These are phyloP conservation scores for Thelephora ganbajun DNA, from an alignment of 768 basidiomycete genomes.

Conservation along the genomic window DNA sequence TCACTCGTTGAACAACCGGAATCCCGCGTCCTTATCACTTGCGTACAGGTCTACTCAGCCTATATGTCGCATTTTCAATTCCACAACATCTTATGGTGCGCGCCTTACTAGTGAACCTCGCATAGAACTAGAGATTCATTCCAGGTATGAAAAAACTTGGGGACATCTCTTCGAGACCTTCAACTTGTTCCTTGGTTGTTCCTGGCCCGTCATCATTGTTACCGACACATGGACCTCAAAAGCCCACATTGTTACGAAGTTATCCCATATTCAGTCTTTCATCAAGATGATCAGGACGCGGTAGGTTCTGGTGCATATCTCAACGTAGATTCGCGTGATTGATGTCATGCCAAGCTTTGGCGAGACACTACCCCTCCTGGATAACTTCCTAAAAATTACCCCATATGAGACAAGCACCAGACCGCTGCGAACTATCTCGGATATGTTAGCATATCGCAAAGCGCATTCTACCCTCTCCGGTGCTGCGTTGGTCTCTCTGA, in stretches of 20 bases:
- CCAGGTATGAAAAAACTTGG: constrained; percentile 73
- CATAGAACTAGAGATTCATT: neutral
- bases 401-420: constrained; percentile 59
- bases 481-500: constrained; percentile 48
- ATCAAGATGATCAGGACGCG: constrained; percentile 79
- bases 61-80: constrained; percentile 72
- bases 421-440: constrained; percentile 57
- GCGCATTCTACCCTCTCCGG: constrained; percentile 60
- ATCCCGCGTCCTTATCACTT: neutral
- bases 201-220: constrained; percentile 71
- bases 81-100: constrained; percentile 52
- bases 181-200: constrained; percentile 66
- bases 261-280: constrained; percentile 58
- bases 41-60: constrained; percentile 44
- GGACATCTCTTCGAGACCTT: constrained; percentile 67
- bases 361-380: constrained; percentile 56
- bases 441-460: constrained; percentile 55
- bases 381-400: constrained; percentile 53
- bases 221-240: constrained; percentile 60
- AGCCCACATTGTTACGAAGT: constrained; percentile 69
- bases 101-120: constrained; percentile 3
- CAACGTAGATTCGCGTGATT: neutral
- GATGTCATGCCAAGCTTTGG: constrained; percentile 37
- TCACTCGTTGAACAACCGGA: neutral
- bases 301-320: constrained; percentile 18